These are phyloP conservation scores for Scalesia atractyloides DNA, from an alignment of 129 eudicot species.

Conservation along the genomic window DNA sequence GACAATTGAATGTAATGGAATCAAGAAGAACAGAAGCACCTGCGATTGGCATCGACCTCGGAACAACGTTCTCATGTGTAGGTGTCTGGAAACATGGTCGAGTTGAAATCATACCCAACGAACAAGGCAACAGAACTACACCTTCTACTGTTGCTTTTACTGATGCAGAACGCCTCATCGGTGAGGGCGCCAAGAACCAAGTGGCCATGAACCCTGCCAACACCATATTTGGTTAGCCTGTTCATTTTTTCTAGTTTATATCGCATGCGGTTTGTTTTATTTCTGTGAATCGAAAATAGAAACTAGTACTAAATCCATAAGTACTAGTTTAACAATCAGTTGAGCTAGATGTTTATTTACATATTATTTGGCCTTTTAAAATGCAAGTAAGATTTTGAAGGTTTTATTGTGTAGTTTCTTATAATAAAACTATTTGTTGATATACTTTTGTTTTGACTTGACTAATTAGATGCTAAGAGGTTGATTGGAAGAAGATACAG, in stretches of 20 bases:
- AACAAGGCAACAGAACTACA: conserved; percentile 24
- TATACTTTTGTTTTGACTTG: not conserved
- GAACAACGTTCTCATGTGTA: conserved; percentile 23
- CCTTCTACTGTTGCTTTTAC: conserved; percentile 25
- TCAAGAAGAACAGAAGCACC: conserved; percentile 8
- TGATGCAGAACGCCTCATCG: conserved; percentile 14
- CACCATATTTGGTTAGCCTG: conserved; percentile 20
- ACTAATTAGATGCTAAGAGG: conserved; percentile 25
- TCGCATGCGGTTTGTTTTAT: not conserved
- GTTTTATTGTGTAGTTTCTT: no score
- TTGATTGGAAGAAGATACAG: conserved; percentile 26
- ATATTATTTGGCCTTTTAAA: no score
- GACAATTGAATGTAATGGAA: conserved; percentile 12
- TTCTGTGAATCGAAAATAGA: no score
- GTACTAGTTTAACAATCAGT: not conserved
- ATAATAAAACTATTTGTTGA: not conserved
- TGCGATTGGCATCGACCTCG: conserved; percentile 25
- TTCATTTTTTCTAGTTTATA: not conserved
- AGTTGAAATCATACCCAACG: conserved; percentile 22
- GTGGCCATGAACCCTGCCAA: conserved; percentile 4
- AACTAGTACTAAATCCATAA: not conserved
- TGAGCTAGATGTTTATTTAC: not conserved
- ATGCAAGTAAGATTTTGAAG: no score
- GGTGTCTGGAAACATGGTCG: conserved; percentile 13
- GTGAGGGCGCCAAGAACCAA: conserved; percentile 22